These are phyloP conservation scores for Saccharomycopsis crataegensis DNA, from an alignment of 1,139 yeast genomes.

Conservation along the genomic window DNA sequence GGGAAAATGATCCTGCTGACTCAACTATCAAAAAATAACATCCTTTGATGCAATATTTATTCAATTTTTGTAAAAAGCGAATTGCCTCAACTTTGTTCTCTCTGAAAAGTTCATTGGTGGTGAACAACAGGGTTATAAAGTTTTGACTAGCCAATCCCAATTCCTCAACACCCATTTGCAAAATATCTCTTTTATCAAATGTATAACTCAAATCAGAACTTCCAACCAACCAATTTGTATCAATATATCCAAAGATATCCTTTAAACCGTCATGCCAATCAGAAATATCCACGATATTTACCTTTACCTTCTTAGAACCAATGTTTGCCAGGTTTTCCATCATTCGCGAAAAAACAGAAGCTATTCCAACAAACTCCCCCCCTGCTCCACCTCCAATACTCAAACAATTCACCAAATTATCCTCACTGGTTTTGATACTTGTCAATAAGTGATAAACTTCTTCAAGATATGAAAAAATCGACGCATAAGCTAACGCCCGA, in stretches of 20 bases:
- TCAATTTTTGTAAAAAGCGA: constrained; percentile 47
- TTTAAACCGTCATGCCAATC: constrained; percentile 58
- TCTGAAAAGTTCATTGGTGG: constrained; percentile 78
- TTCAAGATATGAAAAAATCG: constrained; percentile 48
- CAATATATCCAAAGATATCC: constrained; percentile 37
- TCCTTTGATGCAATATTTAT: constrained; percentile 42
- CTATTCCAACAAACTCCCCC: constrained; percentile 68
- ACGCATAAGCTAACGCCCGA: constrained; percentile 64
- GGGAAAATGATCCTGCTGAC: constrained; percentile 86
- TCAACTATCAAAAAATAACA: constrained; percentile 64
- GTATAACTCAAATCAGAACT: constrained; percentile 33
- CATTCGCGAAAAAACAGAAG: constrained; percentile 47
- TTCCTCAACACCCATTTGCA: constrained; percentile 27
- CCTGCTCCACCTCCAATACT: constrained; percentile 90
- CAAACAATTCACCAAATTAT: constrained; percentile 30
- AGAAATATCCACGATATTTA: constrained; percentile 67
- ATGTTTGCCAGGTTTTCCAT: constrained; percentile 29
- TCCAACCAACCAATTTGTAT: constrained; percentile 46
- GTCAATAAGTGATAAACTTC: constrained; percentile 35
- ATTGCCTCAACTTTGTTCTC: constrained; percentile 60
- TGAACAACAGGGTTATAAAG: constrained; percentile 67
- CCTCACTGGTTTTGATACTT: constrained; percentile 7
- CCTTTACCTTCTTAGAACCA: constrained; percentile 27
- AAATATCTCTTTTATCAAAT: constrained; percentile 47
- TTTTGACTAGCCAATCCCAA: constrained; percentile 26